Base-by-base conservation (phyloP, 768 basidiomycete genomes). In the Pluteus cervinus region DNA sequence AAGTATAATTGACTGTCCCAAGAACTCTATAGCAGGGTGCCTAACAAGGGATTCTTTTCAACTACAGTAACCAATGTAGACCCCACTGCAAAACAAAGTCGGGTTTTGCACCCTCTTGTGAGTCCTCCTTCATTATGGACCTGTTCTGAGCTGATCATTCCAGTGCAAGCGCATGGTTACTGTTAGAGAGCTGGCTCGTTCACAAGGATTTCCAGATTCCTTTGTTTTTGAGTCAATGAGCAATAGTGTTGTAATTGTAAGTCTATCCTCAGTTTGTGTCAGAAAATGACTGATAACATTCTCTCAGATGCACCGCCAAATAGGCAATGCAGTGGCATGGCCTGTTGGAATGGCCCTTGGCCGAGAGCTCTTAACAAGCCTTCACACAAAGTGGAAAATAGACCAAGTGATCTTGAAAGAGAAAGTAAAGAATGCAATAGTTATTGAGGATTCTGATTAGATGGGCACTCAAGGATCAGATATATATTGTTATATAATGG, bases 51-150 rank as follows among this genome's bases (percentile, higher is more conserved):
- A 6, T 76, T 69, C 49, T 89, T 89, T 49, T 73, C 71, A 26
- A 87, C 86, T 0, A 87, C 79, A 0, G 80, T 86, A 10, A 86
- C 84, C 0, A 87, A 89, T 41, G 68, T 89, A 26, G 76, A 79
- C 35, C 85, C 86, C 0, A 86, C 75, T 2, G 86, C 84, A 4
- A 89, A 87, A 52, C 86, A 88, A 47, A 71, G 72, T 43, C 67
- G 65, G 26, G 79, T 88, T 10, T 60, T 89, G 7, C 71, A 86
- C 48, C 81, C 85, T 6, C 68, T 65, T 37, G 82, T 83, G 56
- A 37, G 74, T 47, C 20, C 3, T 33, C n/a, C 16, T 12, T 5
- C 22, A 41, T 41, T 11, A 7, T 21, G 28, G 12, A 24, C 14
- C 28, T 22, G 22, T 9, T 39, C 30, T 21, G 17, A 31, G 14